phyloP scores from a whole-genome alignment of 768 basidiomycete genomes.

The Lepiota brunneoincarnata region DNA sequence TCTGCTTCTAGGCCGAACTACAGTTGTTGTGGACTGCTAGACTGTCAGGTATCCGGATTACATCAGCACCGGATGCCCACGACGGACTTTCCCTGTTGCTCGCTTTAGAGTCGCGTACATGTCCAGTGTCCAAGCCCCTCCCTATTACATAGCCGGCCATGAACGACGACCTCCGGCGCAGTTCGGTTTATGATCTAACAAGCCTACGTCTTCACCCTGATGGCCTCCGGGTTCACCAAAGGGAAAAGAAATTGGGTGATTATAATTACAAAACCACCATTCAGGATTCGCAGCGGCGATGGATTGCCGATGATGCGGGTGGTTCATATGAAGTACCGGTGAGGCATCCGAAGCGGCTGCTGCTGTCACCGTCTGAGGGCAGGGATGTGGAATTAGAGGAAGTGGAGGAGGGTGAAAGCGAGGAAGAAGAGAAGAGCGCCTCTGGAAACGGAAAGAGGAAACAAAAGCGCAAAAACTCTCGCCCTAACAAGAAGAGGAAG shows the following conservation, averaged over 20 bases:
- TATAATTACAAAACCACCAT: constrained; percentile 30
- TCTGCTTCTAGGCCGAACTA: too few relatives aligned
- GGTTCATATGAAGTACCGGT: constrained; percentile 39
- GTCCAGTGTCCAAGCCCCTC: too few relatives aligned
- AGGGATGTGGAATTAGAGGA: constrained; percentile 12
- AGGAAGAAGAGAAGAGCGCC: constrained; percentile 17
- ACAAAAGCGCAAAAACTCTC: constrained; percentile 13
- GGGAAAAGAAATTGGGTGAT: constrained; percentile 29
- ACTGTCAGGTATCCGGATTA: too few relatives aligned
- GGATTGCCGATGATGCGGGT: constrained; percentile 67
- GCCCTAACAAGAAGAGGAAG: constrained; percentile 10
- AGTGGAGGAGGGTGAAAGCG: constrained; percentile 17
- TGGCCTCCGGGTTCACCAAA: constrained; percentile 55
- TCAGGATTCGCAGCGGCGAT: constrained; percentile 45
- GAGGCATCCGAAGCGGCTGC: constrained; percentile 15
- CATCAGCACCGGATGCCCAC: too few relatives aligned
- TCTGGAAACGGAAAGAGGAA: constrained; percentile 15
- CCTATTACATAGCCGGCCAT: not conserved
- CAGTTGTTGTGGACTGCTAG: too few relatives aligned
- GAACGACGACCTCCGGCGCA: constrained; percentile 29
- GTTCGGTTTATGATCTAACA: constrained; percentile 63
- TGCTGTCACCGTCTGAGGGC: constrained; percentile 6
- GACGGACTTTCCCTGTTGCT: too few relatives aligned
- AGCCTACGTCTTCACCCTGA: constrained; percentile 64
- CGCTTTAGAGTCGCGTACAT: too few relatives aligned